Evolutionary conservation across 768 basidiomycete species (phyloP).

Genomic region (Kwoniella pini): DNA sequence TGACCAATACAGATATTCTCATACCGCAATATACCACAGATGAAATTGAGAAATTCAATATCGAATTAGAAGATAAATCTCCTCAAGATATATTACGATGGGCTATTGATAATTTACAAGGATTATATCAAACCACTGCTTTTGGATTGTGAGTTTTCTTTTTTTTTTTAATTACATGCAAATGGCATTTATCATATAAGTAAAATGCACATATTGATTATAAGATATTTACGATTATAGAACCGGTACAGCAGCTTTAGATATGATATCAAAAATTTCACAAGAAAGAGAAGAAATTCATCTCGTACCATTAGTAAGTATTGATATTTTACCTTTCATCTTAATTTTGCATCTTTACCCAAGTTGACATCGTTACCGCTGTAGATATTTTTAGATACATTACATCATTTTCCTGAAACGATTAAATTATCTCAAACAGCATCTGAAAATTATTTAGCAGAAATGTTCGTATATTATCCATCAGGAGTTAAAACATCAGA

Average conservation of each 20-base stretch:
- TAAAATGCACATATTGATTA: too few relatives aligned
- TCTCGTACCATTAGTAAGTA: constrained; percentile 62
- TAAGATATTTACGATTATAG: constrained; percentile 34
- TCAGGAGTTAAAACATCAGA: constrained; percentile 65
- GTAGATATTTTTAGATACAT: constrained; percentile 88
- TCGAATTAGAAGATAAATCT: constrained; percentile 66
- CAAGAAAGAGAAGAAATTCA: constrained; percentile 53
- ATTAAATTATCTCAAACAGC: constrained; percentile 85
- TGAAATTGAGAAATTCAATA: constrained; percentile 70
- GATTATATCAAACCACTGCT: constrained; percentile 89
- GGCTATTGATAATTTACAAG: constrained; percentile 76
- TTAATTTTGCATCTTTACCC: too few relatives aligned
- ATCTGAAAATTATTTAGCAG: constrained; percentile 69
- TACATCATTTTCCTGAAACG: constrained; percentile 94
- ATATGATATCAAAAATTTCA: constrained; percentile 88
- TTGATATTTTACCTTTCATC: background rate
- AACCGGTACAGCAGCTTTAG: constrained; percentile 87
- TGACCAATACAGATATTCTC: constrained; percentile 25
- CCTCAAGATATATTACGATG: constrained; percentile 85
- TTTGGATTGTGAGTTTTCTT: constrained; percentile 67
- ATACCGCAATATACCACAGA: constrained; percentile 50
- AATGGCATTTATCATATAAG: too few relatives aligned
- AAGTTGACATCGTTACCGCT: background rate
- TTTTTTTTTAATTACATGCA: background rate
- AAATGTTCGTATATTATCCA: constrained; percentile 77